Percentiles rank a stretch among this genome's conserved stretches.
Evolutionary conservation across 192 early-diverging fungal species (phyloP).

Genomic region (Backusella luteola): DNA sequence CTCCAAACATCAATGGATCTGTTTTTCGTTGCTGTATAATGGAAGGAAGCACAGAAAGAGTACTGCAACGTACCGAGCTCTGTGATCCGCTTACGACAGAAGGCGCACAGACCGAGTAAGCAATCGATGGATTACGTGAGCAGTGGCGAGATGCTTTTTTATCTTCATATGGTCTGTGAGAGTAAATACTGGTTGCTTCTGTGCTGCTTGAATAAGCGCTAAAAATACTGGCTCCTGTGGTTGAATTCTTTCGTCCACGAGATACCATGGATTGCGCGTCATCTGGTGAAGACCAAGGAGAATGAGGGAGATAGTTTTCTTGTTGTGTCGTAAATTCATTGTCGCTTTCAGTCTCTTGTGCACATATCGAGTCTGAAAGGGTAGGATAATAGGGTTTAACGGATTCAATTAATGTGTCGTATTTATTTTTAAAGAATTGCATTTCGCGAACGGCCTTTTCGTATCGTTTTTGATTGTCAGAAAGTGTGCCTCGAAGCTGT

Average conservation of each 20-base stretch:
- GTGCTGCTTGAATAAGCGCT: slow-evolving; percentile 1
- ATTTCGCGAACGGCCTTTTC: slow-evolving; percentile 36
- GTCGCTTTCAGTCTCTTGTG: neutral
- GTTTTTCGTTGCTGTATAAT: slow-evolving; percentile 20
- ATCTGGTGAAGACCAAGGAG: neutral
- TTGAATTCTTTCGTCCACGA: slow-evolving; percentile 4
- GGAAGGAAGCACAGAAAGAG: neutral
- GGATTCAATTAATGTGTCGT: slow-evolving; percentile 18
- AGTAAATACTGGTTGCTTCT: slow-evolving; percentile 1
- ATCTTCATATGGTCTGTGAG: neutral
- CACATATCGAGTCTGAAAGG: neutral
- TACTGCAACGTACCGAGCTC: neutral
- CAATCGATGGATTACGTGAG: neutral
- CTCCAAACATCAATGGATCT: slow-evolving; percentile 32
- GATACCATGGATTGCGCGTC: neutral
- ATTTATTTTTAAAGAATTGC: slow-evolving; percentile 35
- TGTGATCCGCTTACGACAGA: neutral
- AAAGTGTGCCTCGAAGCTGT: neutral
- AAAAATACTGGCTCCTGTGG: slow-evolving; percentile 4
- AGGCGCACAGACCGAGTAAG: neutral
- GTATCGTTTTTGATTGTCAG: slow-evolving; percentile 19
- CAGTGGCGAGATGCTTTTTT: neutral
- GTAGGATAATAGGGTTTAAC: neutral
- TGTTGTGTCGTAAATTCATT: neutral
- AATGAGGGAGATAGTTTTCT: neutral